phyloP scores from a whole-genome alignment of 805 yeast genomes.

The Nakazawaea populi region DNA sequence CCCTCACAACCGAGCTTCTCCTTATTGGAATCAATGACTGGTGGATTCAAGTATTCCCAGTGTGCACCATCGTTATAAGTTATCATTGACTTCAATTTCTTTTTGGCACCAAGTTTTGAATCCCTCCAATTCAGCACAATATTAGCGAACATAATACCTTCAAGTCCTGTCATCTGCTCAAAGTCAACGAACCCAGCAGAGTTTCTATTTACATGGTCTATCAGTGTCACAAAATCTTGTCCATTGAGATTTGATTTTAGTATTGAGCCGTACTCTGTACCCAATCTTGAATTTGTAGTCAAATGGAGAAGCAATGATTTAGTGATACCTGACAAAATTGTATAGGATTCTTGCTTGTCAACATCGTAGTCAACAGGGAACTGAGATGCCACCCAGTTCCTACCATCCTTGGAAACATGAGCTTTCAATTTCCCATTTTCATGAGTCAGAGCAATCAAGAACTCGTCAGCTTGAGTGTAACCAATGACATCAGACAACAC shows the following conservation, averaged over 20 bases:
- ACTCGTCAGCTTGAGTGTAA: constrained; percentile 63
- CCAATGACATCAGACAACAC: constrained; percentile 59
- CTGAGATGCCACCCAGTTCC: constrained; percentile 63
- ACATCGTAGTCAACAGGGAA: constrained; percentile 64
- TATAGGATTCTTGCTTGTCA: constrained; percentile 60
- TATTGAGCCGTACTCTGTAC: constrained; percentile 66
- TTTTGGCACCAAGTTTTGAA: constrained; percentile 37
- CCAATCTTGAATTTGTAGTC: constrained; percentile 48
- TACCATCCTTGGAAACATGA: constrained; percentile 69
- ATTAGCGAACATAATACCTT: constrained; percentile 77
- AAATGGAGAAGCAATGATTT: constrained; percentile 74
- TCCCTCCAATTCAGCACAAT: constrained; percentile 50
- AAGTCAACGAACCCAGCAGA: constrained; percentile 74
- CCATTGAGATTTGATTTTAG: constrained; percentile 87
- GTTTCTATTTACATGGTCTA: constrained; percentile 70
- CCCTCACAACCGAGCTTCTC: constrained; percentile 45
- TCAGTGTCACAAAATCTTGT: constrained; percentile 65
- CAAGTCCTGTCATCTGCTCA: constrained; percentile 76
- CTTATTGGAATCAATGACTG: constrained; percentile 54
- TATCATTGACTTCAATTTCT: constrained; percentile 60
- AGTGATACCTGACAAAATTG: constrained; percentile 64
- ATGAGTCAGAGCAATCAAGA: constrained; percentile 61
- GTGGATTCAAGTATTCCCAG: constrained; percentile 71
- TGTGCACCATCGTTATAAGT: constrained; percentile 87
- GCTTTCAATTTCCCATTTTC: constrained; percentile 52